Base-by-base conservation (phyloP, 345 rosid genomes). In the Geranium rotundifolium region DNA sequence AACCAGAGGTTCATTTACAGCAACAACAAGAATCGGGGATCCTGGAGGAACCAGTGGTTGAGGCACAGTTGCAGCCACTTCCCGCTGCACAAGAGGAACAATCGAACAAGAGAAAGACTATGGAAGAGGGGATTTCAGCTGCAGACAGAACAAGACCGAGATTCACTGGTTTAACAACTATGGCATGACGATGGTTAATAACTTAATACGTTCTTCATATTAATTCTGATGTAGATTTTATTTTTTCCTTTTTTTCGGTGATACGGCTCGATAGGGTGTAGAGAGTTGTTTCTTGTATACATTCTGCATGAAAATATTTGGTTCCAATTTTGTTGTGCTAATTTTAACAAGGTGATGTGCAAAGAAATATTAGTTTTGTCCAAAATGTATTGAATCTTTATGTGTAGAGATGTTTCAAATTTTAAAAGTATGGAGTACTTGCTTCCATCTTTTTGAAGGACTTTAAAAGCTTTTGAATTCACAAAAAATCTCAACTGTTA, bases 81-180 rank as follows among this genome's bases (percentile, higher is more conserved):
- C 69, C 70, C 39, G 8, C 23, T 6, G 27, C 50, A 54, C 56
- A 74, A 34, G 67, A 77, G 8, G 55, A 66, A 27, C 41, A 49
- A 63, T 63, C 41, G 10, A 75, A 64, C 73, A 85, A 83, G 81
- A 85, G 86, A 57, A 83, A 83, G 72, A 65, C 76, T 29, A 57
- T 79, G 72, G 86, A 83, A 68, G 91, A 77, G 62, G 81, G 75
- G 55, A 70, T 71, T 30, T 81, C 91, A 27, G 79, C 86, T 4
- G 10, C 0, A 4, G 80, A 81, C 10, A 77, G 83, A 68, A 72
- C 81, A 41, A 77, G 90, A 69, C 82, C 75, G 2, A 77, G 86
- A 74, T 81, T 71, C 65, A 72, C 60, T 50, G 82, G 66, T 57
- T 69, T 85, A 27, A 67, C 76, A 17, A 75, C 80, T 49, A 14